Evolutionary conservation across 2,329 filamentous ascomycete species (phyloP), one percentile per base, ranked within the genome.

Genomic region (Fusarium sp.): DNA sequence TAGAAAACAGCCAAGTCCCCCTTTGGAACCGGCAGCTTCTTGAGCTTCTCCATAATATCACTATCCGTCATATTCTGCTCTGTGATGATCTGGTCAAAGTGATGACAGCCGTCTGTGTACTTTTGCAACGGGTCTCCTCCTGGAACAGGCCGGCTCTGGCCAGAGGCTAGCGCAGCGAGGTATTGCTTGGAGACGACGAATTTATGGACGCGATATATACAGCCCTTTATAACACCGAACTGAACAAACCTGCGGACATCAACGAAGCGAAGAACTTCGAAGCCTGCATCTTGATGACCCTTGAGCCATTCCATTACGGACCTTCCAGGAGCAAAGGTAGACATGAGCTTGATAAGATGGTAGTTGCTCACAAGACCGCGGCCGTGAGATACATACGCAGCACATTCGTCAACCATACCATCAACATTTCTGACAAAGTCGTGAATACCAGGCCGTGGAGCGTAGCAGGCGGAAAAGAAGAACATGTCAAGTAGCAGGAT

Each of bases 151-250:
- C 75, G 71, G 35, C 79, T 80, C 69, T 83, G 78, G 2, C 84
- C 84, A 35, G 82, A 82, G 2, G 84, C 85, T 50, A 87, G 71
- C 3, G 78, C 77, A 8, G 82, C 79, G 19, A 89, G 75, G 66
- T 87, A 85, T 72, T 86, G 83, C 70, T 86, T 86, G 4, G 84
- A 87, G 1, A 96, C 85, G 25, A 92, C 90, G 72, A 96, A 96
- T 74, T 95, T 96, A 78, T 98, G 92, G 36, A 97, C 89, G 31
- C 95, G 87, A 75, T 97, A 97, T 21, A 99, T 78, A 66, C 96
- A 91, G 14, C 94, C 93, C 77, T 98, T 98, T 74, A 98, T 96
- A 56, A 97, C 85, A 53, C 94, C 95, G 71, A 98, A 99, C 56
- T 96, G 96, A 62, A 98, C 92, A 62, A 99, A 88, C 25, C 95